Percentiles rank a stretch among this genome's conserved stretches.
These are phyloP conservation scores for Solanum bulbocastanum DNA, from an alignment of 257 asterid genomes.

Conservation along the genomic window DNA sequence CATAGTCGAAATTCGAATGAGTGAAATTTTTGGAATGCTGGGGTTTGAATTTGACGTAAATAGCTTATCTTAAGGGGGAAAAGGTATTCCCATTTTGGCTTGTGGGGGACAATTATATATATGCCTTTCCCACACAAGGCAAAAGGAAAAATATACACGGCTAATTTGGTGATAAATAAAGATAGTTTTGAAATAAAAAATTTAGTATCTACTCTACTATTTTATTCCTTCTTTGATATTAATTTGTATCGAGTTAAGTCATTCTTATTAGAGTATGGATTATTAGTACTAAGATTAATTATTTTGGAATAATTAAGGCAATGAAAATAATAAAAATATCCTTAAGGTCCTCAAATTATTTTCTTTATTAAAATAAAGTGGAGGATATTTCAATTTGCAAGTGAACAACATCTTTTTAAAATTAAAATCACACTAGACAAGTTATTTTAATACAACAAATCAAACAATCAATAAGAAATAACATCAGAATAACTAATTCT, in stretches of 20 bases:
- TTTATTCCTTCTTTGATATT: neutral
- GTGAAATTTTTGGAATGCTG: too few relatives aligned
- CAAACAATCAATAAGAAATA: fast-evolving
- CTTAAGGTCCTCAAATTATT: neutral
- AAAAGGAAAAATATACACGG: neutral
- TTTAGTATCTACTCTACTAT: neutral
- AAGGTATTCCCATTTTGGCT: neutral
- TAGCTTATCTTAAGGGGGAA: neutral
- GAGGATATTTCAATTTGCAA: neutral
- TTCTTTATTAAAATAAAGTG: neutral
- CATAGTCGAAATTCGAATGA: neutral
- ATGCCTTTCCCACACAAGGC: neutral
- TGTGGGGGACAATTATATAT: neutral
- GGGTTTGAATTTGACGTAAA: neutral
- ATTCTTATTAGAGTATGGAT: neutral
- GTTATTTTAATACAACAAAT: neutral
- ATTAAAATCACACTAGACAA: neutral
- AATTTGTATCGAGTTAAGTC: neutral
- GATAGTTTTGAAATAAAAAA: neutral
- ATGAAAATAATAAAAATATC: neutral
- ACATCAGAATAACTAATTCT: neutral
- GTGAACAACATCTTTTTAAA: neutral
- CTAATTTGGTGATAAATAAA: neutral
- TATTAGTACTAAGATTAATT: neutral
- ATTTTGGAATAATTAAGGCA: neutral